Evolutionary conservation across 495 filamentous ascomycete species (phyloP), one percentile per base, ranked within the genome.

Genomic region (Penicillium bovifimosum): DNA sequence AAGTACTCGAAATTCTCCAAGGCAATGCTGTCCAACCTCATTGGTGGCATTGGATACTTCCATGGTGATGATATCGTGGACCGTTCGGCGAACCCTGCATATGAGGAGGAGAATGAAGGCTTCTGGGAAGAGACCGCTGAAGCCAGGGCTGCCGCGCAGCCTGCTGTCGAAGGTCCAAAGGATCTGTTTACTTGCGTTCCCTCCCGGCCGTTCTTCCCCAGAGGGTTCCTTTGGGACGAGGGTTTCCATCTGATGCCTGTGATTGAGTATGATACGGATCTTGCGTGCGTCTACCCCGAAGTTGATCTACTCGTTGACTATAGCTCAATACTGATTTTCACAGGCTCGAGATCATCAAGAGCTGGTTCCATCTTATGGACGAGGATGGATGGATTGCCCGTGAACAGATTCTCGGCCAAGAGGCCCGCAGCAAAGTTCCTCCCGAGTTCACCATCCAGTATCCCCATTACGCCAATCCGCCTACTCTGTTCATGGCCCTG

Each of bases 221-320:
- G 93, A 61, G 93, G 93, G 0, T 98, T 98, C 68, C 76, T 96
- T 7, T 98, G 93, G 93, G 93, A 98, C 65, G 93, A 98, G 63
- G 93, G 93, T 2, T 98, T 97, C 70, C 93, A 98, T 63, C 76
- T 97, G 31, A 78, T 97, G 48, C 95, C 95, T 14, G 81, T 98
- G 40, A 79, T 86, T 17, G 95, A 97, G 57, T 98, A 89, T 82
- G 93, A 98, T 61, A 83, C 88, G 29, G 91, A 96, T 65, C 80
- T 98, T 41, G 85, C 88, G 73, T 82, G 70, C 38, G 78, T 71
- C 17, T 26, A 9, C 20, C 9, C 26, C 11, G 9, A 17, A 9
- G 11, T 1, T 32, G 4, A 18, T 26, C 16, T 11, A 0, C 13
- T 41, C 14, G 17, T 4, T 2, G 1, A 7, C 10, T 20, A 9